Evolutionary conservation across 2,329 filamentous ascomycete genomes (phyloP).

Genomic region (Cordyceps pruinosa): DNA sequence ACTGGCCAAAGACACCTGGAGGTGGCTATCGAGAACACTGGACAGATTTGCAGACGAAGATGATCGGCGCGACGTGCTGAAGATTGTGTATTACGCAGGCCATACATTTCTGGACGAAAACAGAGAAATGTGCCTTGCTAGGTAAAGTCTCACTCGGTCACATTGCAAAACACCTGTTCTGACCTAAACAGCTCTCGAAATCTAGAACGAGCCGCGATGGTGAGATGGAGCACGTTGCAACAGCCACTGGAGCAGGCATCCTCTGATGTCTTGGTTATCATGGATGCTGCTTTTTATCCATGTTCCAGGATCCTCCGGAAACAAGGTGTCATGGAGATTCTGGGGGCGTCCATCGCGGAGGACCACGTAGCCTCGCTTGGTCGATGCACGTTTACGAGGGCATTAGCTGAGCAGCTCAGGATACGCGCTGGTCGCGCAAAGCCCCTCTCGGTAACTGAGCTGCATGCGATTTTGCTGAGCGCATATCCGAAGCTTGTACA

Average conservation of each 20-base stretch:
- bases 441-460: conserved; percentile 44
- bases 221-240: conserved; percentile 51
- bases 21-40: conserved; percentile 46
- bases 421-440: conserved; percentile 38
- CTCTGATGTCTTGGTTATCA: conserved; percentile 49
- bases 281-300: conserved; percentile 53
- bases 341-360: conserved; percentile 49
- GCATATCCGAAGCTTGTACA: conserved; percentile 45
- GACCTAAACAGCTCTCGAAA: conserved; percentile 37
- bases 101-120: conserved; percentile 48
- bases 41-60: conserved; percentile 46
- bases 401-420: conserved; percentile 43
- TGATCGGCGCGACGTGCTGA: conserved; percentile 49
- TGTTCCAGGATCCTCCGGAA: conserved; percentile 45
- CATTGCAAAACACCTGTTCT: conserved; percentile 4
- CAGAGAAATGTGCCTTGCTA: conserved; percentile 51
- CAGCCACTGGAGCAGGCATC: conserved; percentile 48
- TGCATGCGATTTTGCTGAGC: conserved; percentile 47
- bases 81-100: conserved; percentile 53
- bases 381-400: conserved; percentile 46
- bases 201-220: conserved; percentile 36
- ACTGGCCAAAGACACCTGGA: conserved; percentile 42
- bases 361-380: conserved; percentile 42
- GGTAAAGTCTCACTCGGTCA: conserved; percentile 31
- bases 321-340: conserved; percentile 48